phyloP scores from a whole-genome alignment of 352 stramenopile species.

The Saprolegnia diclina region DNA sequence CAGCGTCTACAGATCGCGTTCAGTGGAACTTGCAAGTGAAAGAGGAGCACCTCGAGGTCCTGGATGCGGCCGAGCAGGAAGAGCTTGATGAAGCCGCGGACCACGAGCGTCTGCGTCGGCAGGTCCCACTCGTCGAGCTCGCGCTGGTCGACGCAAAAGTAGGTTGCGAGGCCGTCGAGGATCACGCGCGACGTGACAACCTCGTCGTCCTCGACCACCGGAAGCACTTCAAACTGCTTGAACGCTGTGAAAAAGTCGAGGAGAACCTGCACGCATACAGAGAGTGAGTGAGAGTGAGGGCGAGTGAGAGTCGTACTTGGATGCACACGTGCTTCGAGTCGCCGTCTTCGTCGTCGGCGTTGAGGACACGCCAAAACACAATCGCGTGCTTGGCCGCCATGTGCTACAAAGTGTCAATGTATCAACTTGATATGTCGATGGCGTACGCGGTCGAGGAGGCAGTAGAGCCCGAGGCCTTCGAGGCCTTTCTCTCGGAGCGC shows the following conservation, averaged over 20 bases:
- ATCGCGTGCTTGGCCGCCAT: conserved; percentile 63
- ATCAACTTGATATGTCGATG: not conserved
- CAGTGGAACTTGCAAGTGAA: not conserved
- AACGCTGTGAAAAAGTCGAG: conserved; percentile 41
- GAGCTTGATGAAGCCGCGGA: conserved; percentile 69
- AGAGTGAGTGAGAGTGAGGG: not conserved
- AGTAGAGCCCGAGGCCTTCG: conserved; percentile 67
- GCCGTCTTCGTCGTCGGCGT: conserved; percentile 69
- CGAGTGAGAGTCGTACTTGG: conserved; percentile 45
- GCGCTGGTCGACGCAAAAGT: conserved; percentile 34
- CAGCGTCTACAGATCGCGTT: conserved; percentile 10
- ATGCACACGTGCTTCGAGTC: conserved; percentile 77
- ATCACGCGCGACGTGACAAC: conserved; percentile 1
- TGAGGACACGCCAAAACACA: conserved; percentile 72
- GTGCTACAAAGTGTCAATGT: conserved; percentile 18
- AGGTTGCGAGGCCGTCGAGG: conserved; percentile 21
- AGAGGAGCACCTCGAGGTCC: not conserved
- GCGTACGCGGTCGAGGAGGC: conserved; percentile 49
- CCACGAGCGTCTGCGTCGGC: conserved; percentile 64
- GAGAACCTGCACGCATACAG: conserved; percentile 35
- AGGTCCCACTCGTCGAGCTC: conserved; percentile 60
- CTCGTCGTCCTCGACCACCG: conserved; percentile 17
- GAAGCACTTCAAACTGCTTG: conserved; percentile 13
- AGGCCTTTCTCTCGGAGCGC: conserved; percentile 64
- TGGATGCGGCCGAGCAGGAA: conserved; percentile 64